Percentiles rank a stretch among this genome's conserved stretches.
Conservation (phyloP, 2,329 filamentous ascomycete species). For the Aspergillus ochraceoroseus region DNA sequence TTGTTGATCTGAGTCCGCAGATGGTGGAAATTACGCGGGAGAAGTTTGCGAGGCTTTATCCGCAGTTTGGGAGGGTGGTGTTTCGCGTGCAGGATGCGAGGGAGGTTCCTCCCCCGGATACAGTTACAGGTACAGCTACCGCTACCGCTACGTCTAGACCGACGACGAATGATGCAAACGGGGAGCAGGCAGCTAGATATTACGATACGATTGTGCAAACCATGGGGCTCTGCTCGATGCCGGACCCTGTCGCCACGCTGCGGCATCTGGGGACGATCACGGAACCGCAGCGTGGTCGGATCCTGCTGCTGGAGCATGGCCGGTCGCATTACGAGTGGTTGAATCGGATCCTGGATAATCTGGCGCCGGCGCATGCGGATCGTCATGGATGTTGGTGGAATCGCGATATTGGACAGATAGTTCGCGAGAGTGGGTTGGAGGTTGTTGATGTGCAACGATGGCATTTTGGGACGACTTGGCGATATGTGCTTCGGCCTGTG, state of each 20-base stretch:
- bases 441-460: slow-evolving; percentile 45
- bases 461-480: slow-evolving; percentile 49
- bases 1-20: slow-evolving; percentile 47
- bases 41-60: slow-evolving; percentile 41
- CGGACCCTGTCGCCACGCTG: slow-evolving; percentile 42
- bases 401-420: slow-evolving; percentile 47
- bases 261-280: slow-evolving; percentile 39
- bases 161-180: neutral
- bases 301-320: slow-evolving; percentile 49
- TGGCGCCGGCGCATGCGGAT: slow-evolving; percentile 47
- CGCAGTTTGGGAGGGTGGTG: slow-evolving; percentile 28
- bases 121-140: too few species aligned
- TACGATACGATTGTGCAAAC: slow-evolving; percentile 50
- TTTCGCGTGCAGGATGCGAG: slow-evolving; percentile 39
- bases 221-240: slow-evolving; percentile 49
- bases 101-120: slow-evolving; percentile 13
- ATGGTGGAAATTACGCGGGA: slow-evolving; percentile 46
- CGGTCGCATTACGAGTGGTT: slow-evolving; percentile 46
- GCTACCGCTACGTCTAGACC: slow-evolving; percentile 11
- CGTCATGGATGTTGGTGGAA: slow-evolving; percentile 53
- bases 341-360: slow-evolving; percentile 46
- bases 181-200: slow-evolving; percentile 16
- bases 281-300: slow-evolving; percentile 39
- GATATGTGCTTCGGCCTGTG: slow-evolving; percentile 38
- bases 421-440: slow-evolving; percentile 46